These are phyloP conservation scores for Allomyces macrogynus DNA, from an alignment of 192 early-diverging fungal species.

Conservation along the genomic window DNA sequence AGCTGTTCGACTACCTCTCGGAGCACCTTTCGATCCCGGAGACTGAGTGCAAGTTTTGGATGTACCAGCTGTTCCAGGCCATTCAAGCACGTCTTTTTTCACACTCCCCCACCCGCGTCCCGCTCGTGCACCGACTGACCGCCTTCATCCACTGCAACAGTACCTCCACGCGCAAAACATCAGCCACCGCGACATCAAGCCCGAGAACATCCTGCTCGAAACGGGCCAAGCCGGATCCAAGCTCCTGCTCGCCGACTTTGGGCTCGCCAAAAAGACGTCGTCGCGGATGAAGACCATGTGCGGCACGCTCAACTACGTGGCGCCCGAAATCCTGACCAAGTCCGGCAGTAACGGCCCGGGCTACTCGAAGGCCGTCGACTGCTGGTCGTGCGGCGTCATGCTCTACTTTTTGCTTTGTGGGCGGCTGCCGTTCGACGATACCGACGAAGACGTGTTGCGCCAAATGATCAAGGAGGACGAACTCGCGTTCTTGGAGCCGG, in stretches of 20 bases:
- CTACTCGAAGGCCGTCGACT: constrained; percentile 36
- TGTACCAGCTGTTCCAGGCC: constrained; percentile 51
- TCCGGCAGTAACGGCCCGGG: constrained; percentile 13
- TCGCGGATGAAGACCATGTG: constrained; percentile 71
- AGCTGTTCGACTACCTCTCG: constrained; percentile 69
- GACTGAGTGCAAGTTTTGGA: constrained; percentile 50
- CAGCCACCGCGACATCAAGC: constrained; percentile 61
- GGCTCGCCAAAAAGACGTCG: constrained; percentile 43
- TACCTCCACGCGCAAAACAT: constrained; percentile 63
- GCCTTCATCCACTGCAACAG: constrained; percentile 11
- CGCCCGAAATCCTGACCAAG: constrained; percentile 51
- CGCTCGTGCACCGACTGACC: not conserved
- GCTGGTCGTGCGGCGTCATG: constrained; percentile 60
- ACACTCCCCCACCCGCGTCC: not conserved
- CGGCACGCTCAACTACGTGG: constrained; percentile 31
- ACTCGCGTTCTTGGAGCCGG: constrained; percentile 14
- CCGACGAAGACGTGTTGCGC: constrained; percentile 15
- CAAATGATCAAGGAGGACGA: constrained; percentile 19
- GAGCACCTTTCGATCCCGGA: constrained; percentile 46
- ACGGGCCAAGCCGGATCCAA: constrained; percentile 27
- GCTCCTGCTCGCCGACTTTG: constrained; percentile 73
- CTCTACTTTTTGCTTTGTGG: constrained; percentile 53
- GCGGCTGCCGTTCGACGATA: constrained; percentile 17
- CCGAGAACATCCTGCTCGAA: constrained; percentile 48
- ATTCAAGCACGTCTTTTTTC: constrained; percentile 19